These are phyloP conservation scores for Tuber melanosporum DNA, from an alignment of 495 filamentous ascomycete genomes.

Conservation along the genomic window DNA sequence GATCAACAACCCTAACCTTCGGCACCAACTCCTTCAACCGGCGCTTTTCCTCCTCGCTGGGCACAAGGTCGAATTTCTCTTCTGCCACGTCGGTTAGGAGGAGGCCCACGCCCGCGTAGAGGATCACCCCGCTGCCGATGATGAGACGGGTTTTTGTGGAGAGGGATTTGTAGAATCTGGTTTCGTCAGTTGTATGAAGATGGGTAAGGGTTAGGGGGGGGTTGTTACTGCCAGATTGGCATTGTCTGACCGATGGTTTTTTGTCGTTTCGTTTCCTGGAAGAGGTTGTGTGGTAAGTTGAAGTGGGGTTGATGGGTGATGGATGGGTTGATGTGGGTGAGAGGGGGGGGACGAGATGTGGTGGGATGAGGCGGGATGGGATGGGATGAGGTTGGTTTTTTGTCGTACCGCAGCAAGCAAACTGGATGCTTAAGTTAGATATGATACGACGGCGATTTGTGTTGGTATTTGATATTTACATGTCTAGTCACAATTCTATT, in stretches of 20 bases:
- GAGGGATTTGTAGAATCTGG: slow-evolving; percentile 54
- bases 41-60: slow-evolving; percentile 57
- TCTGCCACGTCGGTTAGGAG: slow-evolving; percentile 57
- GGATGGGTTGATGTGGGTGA: not conserved
- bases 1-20: slow-evolving; percentile 49
- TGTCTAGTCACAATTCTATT: not conserved
- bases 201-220: not conserved
- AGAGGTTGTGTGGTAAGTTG: not conserved
- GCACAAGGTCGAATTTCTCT: slow-evolving; percentile 54
- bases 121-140: slow-evolving; percentile 60
- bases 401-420: not conserved
- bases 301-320: not conserved
- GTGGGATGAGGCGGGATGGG: not conserved
- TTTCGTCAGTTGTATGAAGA: not conserved
- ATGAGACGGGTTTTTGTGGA: slow-evolving; percentile 56
- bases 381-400: not conserved
- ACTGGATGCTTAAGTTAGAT: not conserved
- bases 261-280: not conserved
- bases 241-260: slow-evolving; percentile 10
- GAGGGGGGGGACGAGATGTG: no score
- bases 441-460: not conserved
- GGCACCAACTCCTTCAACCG: slow-evolving; percentile 51
- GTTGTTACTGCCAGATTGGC: slow-evolving; percentile 27
- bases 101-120: slow-evolving; percentile 57
- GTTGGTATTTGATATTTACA: not conserved